Base-by-base conservation (phyloP, 768 basidiomycete genomes). In the Xerocomus potaroensis region DNA sequence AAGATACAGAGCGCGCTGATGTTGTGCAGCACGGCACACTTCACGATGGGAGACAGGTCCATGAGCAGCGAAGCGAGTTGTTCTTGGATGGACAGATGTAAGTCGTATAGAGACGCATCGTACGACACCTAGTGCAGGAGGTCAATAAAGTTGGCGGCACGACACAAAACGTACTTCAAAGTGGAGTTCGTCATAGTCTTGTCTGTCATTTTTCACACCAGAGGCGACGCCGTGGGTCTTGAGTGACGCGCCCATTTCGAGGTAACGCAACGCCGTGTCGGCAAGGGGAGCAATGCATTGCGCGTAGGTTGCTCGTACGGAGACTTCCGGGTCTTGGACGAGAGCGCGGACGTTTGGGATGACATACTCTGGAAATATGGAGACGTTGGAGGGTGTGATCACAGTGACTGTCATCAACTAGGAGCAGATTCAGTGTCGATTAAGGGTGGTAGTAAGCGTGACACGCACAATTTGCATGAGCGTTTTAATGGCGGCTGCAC, bases 361-460 rank as follows among this genome's bases (percentile, higher is more conserved):
- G 55, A 98, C 87, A 63, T 97, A 99, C 65, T 97, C 94, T 0
- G 93, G 89, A 59, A 98, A 87, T 21, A 97, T 88, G 8, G 89
- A 60, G 62, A 72, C 72, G 40, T 79, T 79, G 0, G 75, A 75
- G 6, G 77, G 77, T 4, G 79, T 78, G 43, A 91, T 88, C 8
- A 83, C 83, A 2, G 79, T 80, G 24, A 88, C 85, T n/a, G 80
- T 65, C 63, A 76, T 76, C 37, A 77, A 53, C 77, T 79, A 19
- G 10, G 23, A 62, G 71, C 69, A n/a, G 56, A 66, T 70, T 53
- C 7, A 50, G 48, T 37, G 47, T 23, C 4, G n/a, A 21, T 43
- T 16, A 30, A 9, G 6, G 36, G 16, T 33, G 7, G 16, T 18
- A 40, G 30, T 22, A 41, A 35, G 16, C 24, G 22, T 36, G 4